Conservation (phyloP, 352 stramenopile species). For the Phytopythium boreale region DNA sequence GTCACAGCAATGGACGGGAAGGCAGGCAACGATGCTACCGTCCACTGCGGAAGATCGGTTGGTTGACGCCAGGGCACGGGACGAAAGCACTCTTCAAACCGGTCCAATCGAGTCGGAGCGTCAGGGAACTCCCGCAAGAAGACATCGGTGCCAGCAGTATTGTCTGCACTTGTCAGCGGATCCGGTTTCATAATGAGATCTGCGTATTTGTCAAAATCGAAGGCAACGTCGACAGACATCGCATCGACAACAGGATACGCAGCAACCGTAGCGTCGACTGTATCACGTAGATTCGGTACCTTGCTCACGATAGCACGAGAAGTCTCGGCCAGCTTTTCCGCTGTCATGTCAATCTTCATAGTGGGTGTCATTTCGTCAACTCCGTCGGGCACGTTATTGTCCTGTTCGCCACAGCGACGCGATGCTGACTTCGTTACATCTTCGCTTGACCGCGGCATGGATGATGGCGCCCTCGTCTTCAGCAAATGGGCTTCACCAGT, state of each 20-base stretch:
- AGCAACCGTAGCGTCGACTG: background rate
- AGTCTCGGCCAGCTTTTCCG: background rate
- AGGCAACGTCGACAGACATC: background rate
- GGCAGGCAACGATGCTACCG: background rate
- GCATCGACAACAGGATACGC: background rate
- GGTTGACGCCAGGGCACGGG: constrained; percentile 2
- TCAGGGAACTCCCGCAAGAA: constrained; percentile 13
- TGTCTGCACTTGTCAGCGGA: background rate
- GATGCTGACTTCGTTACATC: background rate
- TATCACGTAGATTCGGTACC: too few relatives aligned
- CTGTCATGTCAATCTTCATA: background rate
- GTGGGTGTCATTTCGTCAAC: too few relatives aligned
- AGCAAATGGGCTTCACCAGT: constrained; percentile 6
- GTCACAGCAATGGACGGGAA: constrained; percentile 18
- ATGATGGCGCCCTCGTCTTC: background rate
- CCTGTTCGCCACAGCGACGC: too few relatives aligned
- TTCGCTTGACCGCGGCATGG: background rate
- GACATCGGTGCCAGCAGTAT: background rate
- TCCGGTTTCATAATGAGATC: background rate
- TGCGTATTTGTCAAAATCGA: background rate
- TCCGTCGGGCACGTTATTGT: too few relatives aligned
- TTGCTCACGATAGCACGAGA: too few relatives aligned
- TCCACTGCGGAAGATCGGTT: background rate
- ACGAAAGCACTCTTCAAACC: constrained; percentile 9
- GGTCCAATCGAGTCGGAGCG: constrained; percentile 6